Percentiles rank a stretch among this genome's conserved stretches.
phyloP scores from a whole-genome alignment of 164 flowering plant genomes.

The Umbellularia californica region DNA sequence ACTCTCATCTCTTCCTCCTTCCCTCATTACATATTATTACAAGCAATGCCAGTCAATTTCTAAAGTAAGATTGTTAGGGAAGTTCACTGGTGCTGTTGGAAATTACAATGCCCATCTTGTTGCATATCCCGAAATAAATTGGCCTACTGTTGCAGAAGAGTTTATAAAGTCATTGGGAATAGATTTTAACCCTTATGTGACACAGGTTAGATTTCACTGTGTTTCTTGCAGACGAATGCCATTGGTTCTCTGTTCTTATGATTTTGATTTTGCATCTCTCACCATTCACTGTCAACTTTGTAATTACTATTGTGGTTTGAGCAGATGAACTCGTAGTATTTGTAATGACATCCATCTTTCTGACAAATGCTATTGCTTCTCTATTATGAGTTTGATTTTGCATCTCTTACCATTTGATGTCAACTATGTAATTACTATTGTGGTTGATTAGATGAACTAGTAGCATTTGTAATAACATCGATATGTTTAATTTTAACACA shows the following conservation, averaged over 20 bases:
- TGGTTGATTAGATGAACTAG: neutral
- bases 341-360: neutral
- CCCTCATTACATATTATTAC: too few species aligned
- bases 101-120: slow-evolving; percentile 90
- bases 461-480: neutral
- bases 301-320: neutral
- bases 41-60: slow-evolving; percentile 50
- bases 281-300: neutral
- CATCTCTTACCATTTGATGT: neutral
- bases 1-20: too few species aligned
- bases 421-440: neutral
- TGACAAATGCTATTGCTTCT: too few species aligned
- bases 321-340: neutral
- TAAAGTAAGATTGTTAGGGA: slow-evolving; percentile 63
- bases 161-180: slow-evolving; percentile 85
- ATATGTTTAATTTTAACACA: neutral
- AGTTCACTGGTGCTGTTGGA: slow-evolving; percentile 97
- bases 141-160: slow-evolving; percentile 81
- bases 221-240: neutral
- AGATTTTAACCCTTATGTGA: slow-evolving; percentile 81
- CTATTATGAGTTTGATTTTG: too few species aligned
- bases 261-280: neutral
- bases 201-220: slow-evolving; percentile 51
- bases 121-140: slow-evolving; percentile 77
- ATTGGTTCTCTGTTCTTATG: neutral